Evolutionary conservation across 495 filamentous ascomycete genomes (phyloP).

Genomic region (Glarea lozoyensis): DNA sequence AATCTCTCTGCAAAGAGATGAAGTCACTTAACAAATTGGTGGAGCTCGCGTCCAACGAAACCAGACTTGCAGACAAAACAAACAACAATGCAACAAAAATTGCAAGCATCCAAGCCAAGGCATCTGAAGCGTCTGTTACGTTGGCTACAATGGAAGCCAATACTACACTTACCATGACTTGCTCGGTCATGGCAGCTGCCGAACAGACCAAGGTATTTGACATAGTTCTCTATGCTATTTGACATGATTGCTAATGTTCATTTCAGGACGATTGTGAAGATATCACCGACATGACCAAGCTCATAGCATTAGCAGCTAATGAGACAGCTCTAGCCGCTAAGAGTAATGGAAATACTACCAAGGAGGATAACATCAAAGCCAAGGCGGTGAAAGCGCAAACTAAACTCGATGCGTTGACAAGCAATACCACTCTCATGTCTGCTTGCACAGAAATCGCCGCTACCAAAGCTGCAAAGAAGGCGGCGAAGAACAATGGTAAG

Average conservation of each 20-base stretch:
- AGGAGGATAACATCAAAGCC: conserved; percentile 1
- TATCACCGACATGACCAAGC: conserved; percentile 4
- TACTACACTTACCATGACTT: conserved; percentile 3
- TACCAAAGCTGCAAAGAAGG: conserved; percentile 3
- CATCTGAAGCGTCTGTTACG: conserved; percentile 6
- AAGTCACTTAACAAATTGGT: conserved; percentile 5
- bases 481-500: neutral
- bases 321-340: conserved; percentile 1
- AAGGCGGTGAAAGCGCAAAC: conserved; percentile 4
- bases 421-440: conserved; percentile 8
- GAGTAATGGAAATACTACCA: conserved; percentile 12
- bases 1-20: conserved; percentile 11
- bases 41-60: conserved; percentile 6
- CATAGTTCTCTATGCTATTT: too few relatives aligned
- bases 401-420: conserved; percentile 2
- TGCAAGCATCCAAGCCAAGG: conserved; percentile 8
- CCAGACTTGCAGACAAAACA: conserved; percentile 7
- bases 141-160: conserved; percentile 8
- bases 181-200: conserved; percentile 9
- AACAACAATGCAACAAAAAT: conserved; percentile 13
- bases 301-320: conserved; percentile 5
- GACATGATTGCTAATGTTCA: too few relatives aligned
- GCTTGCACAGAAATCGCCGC: conserved; percentile 2
- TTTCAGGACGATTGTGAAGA: conserved; percentile 2
- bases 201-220: conserved; percentile 3